Evolutionary conservation across 495 filamentous ascomycete species (phyloP), one percentile per base, ranked within the genome.

Genomic region (Daldinia grandis): DNA sequence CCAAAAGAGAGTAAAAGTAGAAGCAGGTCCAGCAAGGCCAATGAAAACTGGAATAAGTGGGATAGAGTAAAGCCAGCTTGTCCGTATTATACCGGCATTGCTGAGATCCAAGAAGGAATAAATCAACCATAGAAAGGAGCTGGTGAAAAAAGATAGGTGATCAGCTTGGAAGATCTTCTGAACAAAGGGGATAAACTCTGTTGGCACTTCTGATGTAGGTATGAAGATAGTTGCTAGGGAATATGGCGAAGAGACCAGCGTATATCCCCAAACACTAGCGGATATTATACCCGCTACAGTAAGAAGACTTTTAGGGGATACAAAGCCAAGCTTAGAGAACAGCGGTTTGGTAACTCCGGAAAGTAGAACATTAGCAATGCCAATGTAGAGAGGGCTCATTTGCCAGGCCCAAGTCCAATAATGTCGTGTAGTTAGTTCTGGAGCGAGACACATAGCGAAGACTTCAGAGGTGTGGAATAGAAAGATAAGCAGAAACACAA

Each of bases 351-450:
- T 24, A 17, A 54, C 7, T 7, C 9, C 4, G 15, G 27, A 47
- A 68, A 62, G 28, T 5, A 71, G 3, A 14, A 54, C 28, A 35
- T 71, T 62, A 14, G 14, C 24, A 5, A 66, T 0, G 3, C 68
- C 68, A 24, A 71, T 66, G 57, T 62, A 71, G 1, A 71, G 25
- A 38, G 65, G 65, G 38, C 31, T 35, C 15, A 71, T 27, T 35
- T 71, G 68, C 68, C 62, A 71, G 24, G 68, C 68, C 62, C 68
- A 71, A 21, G 62, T 71, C 68, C 68, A 71, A 31, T 31, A 71
- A 35, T 71, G 68, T 14, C 68, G 62, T 1, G 57, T 62, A 14
- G 47, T 40, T 12, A 47, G 12, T 15, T 71, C 62, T 0, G 68
- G 62, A 6, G 68, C 35, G 2, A 66, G 40, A 28, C 53, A 71